phyloP scores from a whole-genome alignment of 1,284 basidiomycete genomes.

The Spongiforma sp. region DNA sequence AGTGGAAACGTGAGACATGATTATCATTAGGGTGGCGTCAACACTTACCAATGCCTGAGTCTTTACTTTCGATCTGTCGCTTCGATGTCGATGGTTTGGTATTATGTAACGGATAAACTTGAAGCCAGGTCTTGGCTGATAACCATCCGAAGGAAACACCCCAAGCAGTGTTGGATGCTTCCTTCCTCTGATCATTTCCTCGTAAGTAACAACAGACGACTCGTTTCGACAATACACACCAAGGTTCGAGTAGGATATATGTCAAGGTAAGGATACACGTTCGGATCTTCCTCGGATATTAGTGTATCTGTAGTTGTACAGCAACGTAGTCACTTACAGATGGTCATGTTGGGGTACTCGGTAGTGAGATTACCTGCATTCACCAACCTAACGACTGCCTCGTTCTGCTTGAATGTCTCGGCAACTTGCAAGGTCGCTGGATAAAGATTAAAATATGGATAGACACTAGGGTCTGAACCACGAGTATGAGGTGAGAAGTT shows the following conservation, averaged over 20 bases:
- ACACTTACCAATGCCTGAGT: slow-evolving; percentile 9
- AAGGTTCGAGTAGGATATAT: slow-evolving; percentile 43
- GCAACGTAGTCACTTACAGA: slow-evolving; percentile 36
- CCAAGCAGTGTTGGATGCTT: slow-evolving; percentile 12
- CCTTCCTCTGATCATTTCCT: slow-evolving; percentile 13
- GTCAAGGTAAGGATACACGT: slow-evolving; percentile 51
- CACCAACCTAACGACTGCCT: slow-evolving; percentile 6
- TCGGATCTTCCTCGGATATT: slow-evolving; percentile 38
- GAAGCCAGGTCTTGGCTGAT: slow-evolving; percentile 25
- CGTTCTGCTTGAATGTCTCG: neutral
- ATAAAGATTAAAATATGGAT: slow-evolving; percentile 38
- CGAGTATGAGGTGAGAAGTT: neutral
- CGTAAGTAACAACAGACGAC: slow-evolving; percentile 5
- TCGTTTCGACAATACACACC: slow-evolving; percentile 14
- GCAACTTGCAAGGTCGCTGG: slow-evolving; percentile 20
- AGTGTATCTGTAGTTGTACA: slow-evolving; percentile 4
- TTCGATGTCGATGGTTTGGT: neutral
- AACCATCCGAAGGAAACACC: slow-evolving; percentile 28
- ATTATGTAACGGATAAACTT: slow-evolving; percentile 27
- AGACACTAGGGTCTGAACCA: slow-evolving; percentile 31
- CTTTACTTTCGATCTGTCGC: neutral
- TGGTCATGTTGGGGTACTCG: slow-evolving; percentile 40
- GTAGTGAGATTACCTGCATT: slow-evolving; percentile 8
- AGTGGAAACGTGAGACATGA: neutral
- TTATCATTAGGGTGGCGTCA: neutral